Percentiles rank a stretch among this genome's conserved stretches.
Evolutionary conservation across 2,329 filamentous ascomycete species (phyloP).

Genomic region (Diaporthe ampelina): DNA sequence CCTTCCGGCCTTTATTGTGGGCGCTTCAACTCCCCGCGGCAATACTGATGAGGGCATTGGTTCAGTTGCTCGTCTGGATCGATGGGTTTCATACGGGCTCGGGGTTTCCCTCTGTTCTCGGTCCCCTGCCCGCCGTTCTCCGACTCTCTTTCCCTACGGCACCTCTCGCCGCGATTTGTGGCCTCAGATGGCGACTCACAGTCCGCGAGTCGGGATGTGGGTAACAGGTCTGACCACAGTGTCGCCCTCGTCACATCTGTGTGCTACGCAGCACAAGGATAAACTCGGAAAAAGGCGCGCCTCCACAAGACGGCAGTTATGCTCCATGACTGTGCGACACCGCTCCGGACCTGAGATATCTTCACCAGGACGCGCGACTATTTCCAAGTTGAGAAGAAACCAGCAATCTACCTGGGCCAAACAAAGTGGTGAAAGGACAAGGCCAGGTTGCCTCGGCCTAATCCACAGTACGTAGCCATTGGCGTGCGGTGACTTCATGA

Average conservation of each 20-base stretch:
- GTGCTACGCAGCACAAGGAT: conserved; percentile 24
- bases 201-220: conserved; percentile 21
- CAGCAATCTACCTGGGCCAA: neutral
- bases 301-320: conserved; percentile 3
- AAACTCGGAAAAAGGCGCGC: conserved; percentile 4
- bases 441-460: neutral
- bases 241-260: conserved; percentile 18
- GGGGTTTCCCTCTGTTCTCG: neutral
- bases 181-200: conserved; percentile 2
- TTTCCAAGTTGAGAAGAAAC: neutral
- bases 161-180: neutral
- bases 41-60: conserved; percentile 13
- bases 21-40: conserved; percentile 17
- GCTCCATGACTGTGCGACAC: neutral
- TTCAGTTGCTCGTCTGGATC: neutral
- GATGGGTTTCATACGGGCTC: neutral
- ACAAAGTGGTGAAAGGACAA: neutral
- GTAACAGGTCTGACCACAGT: conserved; percentile 5
- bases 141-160: neutral
- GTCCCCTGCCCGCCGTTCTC: neutral
- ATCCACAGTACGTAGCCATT: neutral
- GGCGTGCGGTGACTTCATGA: conserved; percentile 2
- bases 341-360: neutral
- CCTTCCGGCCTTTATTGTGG: conserved; percentile 18
- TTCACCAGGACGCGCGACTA: neutral